Base-by-base conservation (phyloP, 2,329 filamentous ascomycete genomes). In the Colletotrichum karsti region DNA sequence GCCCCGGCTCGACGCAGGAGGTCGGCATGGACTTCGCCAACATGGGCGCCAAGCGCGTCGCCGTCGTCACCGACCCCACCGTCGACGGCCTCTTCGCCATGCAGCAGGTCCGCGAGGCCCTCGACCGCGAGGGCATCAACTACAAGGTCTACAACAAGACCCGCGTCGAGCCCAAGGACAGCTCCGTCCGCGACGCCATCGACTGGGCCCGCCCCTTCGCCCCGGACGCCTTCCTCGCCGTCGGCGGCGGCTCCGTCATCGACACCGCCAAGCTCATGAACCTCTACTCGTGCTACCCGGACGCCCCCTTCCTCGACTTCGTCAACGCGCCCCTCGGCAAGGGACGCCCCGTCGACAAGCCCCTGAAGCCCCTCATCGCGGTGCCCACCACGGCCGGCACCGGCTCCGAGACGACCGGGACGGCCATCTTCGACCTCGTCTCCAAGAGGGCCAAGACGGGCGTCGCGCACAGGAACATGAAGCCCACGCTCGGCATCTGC, bases 191-290 rank as follows among this genome's bases (percentile, higher is more conserved):
- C 74, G 92, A 97, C 71, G 96, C 96, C 7, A 98, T 99, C 76
- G 92, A 87, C 1, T 97, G 94, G 82, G 90, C 90, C 18, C 95
- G 95, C 73, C 90, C 92, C 1, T 93, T 94, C 77, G 81, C 87
- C 28, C 92, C 94, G 0, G 96, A 98, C 80, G 94, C 93, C 3
- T 98, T 97, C 78, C 86, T 99, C 15, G 96, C 96, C 22, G 96
- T 99, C 15, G 96, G 93, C 28, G 88, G 94, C 73, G 96, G 96
- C 39, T 97, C 94, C 41, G 96, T 98, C 72, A 99, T 99, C 73
- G 96, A 99, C 81, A 99, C 96, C 1, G 95, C 96, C 61, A 99
- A 99, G 81, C 87, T 99, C 63, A 98, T 99, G 95, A 99, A 99
- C 77, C 87, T 99, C 0, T 98, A 98, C 82, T 93, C 91, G 1